Base-by-base conservation (phyloP, 306 rosid genomes). In the Malus orientalis region DNA sequence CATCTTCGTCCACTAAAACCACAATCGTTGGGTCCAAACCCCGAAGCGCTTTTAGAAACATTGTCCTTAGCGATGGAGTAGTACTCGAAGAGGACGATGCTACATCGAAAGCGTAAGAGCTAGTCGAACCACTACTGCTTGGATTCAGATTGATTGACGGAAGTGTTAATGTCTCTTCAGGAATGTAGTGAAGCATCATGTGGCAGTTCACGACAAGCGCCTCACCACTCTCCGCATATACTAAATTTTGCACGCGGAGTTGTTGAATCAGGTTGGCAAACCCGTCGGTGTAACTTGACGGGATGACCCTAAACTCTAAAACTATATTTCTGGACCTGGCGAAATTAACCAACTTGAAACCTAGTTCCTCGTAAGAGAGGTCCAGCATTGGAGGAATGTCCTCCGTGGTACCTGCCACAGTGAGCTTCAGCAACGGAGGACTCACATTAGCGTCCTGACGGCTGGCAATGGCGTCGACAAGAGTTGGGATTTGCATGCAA, bases 401-500 rank as follows among this genome's bases (percentile, higher is more conserved):
- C 2, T 73, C 75, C 19, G 62, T 65, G 12, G 84, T 36, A 12
- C 72, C 81, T 0, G 87, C 82, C 0, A 95, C 91, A 0, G 99
- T 92, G 82, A 95, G 92, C 74, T 90, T 92, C 42, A 95, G 53
- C 1, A 89, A 36, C 1, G 95, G 99, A 2, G 93, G 87, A 22
- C 18, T 38, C 18, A 44, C 32, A n/a, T 8, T n/a, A 76, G 81
- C 91, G 47, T 61, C 65, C 3, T 84, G 90, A 14, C 96, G 99
- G 66, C 73, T 76, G 2, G 99, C 91, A 20, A 95, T 82, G 33
- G 97, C 90, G 27, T 95, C 99, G 16, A 95, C 80, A 0, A 95
- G 92, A 4, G 99, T 95, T 1, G 99, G 99, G 70, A 95, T 89
- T 75, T 95, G 99, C 99, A 95, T 95, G 91, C 99, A 95, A 75